Base-by-base conservation (phyloP, 495 filamentous ascomycete genomes). In the Trichoderma parareesei region DNA sequence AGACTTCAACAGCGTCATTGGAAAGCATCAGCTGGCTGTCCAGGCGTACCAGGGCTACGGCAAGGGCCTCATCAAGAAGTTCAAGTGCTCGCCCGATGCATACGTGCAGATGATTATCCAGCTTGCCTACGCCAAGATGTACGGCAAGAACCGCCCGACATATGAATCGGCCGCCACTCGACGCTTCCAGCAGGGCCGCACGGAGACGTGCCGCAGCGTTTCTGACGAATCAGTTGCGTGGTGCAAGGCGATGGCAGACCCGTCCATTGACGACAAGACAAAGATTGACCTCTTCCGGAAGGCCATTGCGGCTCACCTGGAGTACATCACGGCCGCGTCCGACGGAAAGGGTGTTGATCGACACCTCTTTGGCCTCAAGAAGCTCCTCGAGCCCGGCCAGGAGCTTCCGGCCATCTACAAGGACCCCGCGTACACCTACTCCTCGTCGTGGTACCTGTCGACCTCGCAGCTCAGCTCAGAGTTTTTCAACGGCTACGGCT, bases 71-170 rank as follows among this genome's bases (percentile, higher is more conserved):
- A 98, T 99, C 83, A 99, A 99, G 88, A 95, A 96, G 76, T 97
- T 99, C 87, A 93, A 91, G 79, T 96, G 90, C 87, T 95, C 90
- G 64, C 95, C 95, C 41, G 95, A 99, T 70, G 95, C 94, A 27
- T 99, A 94, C 77, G 90, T 96, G 63, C 95, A 99, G 79, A 94
- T 98, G 92, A 80, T 96, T 77, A 98, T 99, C 79, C 95, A 99
- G 77, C 87, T 99, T 18, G 95, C 95, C 62, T 99, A 99, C 84
- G 87, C 87, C 82, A 99, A 98, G 81, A 97, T 98, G 90, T 97
- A 96, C 80, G 93, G 93, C 81, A 90, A 91, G 82, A 97, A 92
- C 84, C 85, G 94, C 1, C 95, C 95, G 2, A 99, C 95, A 1
- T 99, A 99, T 83, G 95, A 99, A 79, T 97, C 93, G 13, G 93